Evolutionary conservation across 1,284 basidiomycete genomes (phyloP).

Genomic region (Coniophora puteana): DNA sequence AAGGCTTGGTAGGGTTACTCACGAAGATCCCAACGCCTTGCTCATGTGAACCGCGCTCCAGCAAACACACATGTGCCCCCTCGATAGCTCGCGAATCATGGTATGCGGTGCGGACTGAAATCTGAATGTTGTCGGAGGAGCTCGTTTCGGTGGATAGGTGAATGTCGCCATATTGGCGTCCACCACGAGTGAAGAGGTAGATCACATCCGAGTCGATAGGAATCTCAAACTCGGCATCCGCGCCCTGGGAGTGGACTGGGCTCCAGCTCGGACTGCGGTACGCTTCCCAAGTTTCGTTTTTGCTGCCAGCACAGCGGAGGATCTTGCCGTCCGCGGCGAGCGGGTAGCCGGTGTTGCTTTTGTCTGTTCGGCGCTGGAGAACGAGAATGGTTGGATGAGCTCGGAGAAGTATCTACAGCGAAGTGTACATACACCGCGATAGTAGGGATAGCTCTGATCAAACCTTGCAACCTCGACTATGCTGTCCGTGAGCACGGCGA

Average conservation of each 20-base stretch:
- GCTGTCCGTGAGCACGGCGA: slow-evolving; percentile 5
- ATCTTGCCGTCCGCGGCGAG: slow-evolving; percentile 1
- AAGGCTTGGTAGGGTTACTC: slow-evolving; percentile 12
- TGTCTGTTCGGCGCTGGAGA: slow-evolving; percentile 10
- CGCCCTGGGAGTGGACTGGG: slow-evolving; percentile 17
- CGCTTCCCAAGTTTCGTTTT: slow-evolving; percentile 23
- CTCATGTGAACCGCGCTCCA: slow-evolving; percentile 24
- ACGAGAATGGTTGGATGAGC: too few species aligned
- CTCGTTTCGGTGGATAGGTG: slow-evolving; percentile 25
- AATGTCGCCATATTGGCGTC: slow-evolving; percentile 25
- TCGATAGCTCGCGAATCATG: slow-evolving; percentile 20
- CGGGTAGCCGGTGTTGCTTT: neutral
- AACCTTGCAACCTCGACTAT: too few species aligned
- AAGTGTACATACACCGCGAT: too few species aligned
- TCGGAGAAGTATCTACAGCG: too few species aligned
- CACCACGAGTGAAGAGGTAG: slow-evolving; percentile 34
- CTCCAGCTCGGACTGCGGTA: slow-evolving; percentile 24
- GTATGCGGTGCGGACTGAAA: slow-evolving; percentile 29
- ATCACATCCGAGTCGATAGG: slow-evolving; percentile 33
- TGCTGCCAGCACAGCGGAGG: slow-evolving; percentile 12
- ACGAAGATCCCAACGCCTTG: slow-evolving; percentile 43
- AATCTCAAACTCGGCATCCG: slow-evolving; percentile 31
- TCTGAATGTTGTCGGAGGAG: slow-evolving; percentile 27
- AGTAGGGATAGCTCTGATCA: too few species aligned
- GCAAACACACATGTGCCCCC: slow-evolving; percentile 31